phyloP scores from a whole-genome alignment of 192 early-diverging fungal genomes.

The Podochytrium sp. region DNA sequence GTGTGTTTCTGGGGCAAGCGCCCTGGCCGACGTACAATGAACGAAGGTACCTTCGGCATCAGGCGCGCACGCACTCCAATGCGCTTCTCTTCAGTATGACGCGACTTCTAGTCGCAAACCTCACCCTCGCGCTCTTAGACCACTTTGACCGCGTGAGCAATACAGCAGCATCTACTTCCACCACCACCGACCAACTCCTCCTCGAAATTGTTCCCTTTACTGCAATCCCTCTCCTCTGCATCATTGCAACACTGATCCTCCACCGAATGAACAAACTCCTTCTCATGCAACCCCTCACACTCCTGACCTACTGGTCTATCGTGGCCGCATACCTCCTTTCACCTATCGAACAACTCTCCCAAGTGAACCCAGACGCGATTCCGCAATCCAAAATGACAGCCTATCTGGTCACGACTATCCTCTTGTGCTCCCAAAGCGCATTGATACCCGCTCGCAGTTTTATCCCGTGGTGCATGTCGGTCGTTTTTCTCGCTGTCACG shows the following conservation, averaged over 20 bases:
- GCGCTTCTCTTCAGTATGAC: not conserved
- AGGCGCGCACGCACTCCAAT: not conserved
- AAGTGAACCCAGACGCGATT: constrained; percentile 8
- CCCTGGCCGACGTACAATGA: constrained; percentile 32
- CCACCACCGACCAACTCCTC: constrained; percentile 1
- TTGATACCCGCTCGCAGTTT: constrained; percentile 24
- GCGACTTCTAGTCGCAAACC: not conserved
- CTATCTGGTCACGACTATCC: constrained; percentile 11
- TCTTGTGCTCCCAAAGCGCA: not conserved
- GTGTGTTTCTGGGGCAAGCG: constrained; percentile 23
- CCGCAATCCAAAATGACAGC: constrained; percentile 28
- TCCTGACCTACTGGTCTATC: constrained; percentile 16
- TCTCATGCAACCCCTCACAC: constrained; percentile 13
- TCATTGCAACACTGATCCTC: not conserved
- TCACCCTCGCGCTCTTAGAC: not conserved
- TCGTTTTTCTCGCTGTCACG: constrained; percentile 20
- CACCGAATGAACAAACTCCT: not conserved
- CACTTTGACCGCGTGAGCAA: constrained; percentile 15
- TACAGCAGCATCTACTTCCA: not conserved
- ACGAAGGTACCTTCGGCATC: constrained; percentile 13
- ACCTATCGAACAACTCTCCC: constrained; percentile 26
- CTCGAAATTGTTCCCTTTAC: constrained; percentile 14
- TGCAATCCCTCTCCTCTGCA: constrained; percentile 8
- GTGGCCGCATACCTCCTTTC: constrained; percentile 24
- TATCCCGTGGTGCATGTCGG: constrained; percentile 18